Evolutionary conservation across 1,284 basidiomycete genomes (phyloP), one percentile per base, ranked within the genome.

Genomic region (Kwoniella shivajii): DNA sequence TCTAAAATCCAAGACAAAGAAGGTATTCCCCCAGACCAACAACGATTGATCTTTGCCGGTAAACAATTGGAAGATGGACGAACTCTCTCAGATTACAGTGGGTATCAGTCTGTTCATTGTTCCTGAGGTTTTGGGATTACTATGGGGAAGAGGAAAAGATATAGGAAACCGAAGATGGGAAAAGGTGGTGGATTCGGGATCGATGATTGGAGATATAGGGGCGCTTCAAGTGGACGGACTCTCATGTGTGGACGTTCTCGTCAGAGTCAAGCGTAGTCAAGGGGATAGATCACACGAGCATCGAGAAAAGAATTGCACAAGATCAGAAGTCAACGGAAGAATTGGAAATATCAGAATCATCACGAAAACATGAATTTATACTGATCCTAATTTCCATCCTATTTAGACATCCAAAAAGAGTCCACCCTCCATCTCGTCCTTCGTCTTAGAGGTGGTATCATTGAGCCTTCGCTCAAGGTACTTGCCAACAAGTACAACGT

Each of bases 1-100:
- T 78, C 81, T 67, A 80, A 79, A 80, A 83, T 83, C 74, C 82
- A 82, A 75, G 81, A 82, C 77, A 82, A 82, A 79, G 81, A 82
- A 75, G 81, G 89, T 66, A 93, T 92, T 66, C 91, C 91, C 62
- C 91, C 91, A 64, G 91, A 93, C 81, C 91, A 94, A 79, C 91
- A 94, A 77, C 89, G 91, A 72, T 84, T 93, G 67, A 95, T 95
- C 81, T 95, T 94, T 69, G 91, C 90, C 65, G 90, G 92, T 68
- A 95, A 94, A 85, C 92, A 95, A 80, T 88, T 97, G 68, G 93
- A 96, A 82, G 93, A 97, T 79, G 93, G 93, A 60, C 88, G 92
- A 73, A 96, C 92, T 39, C 84, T 96, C 58, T 88, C 84, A 71
- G 93, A 96, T 82, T 96, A 96, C 84, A 95, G 75, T 76, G 70